Percentiles rank a stretch among this genome's conserved stretches.
These are phyloP conservation scores for Ganoderma multipileum DNA, from an alignment of 1,284 basidiomycete species.

Conservation along the genomic window DNA sequence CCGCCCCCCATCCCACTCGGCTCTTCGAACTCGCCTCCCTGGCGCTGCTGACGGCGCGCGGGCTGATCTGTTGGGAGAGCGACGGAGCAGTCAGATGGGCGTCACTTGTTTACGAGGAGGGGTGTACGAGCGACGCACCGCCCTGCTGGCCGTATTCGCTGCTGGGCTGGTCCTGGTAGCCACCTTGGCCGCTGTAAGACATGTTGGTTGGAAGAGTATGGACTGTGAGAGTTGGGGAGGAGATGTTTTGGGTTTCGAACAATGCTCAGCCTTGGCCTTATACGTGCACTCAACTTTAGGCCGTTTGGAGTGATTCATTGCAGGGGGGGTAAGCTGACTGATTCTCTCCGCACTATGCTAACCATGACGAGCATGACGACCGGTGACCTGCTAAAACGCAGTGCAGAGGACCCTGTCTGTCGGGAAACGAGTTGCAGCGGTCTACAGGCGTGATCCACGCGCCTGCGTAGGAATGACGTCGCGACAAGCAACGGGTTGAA, in stretches of 20 bases:
- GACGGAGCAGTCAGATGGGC: background rate
- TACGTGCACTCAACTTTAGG: background rate
- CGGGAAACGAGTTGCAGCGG: background rate
- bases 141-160: background rate
- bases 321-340: background rate
- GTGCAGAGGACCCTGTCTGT: background rate
- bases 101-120: background rate
- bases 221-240: background rate
- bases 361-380: background rate
- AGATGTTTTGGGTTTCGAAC: background rate
- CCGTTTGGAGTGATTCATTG: background rate
- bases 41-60: constrained; percentile 13
- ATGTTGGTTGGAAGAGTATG: constrained; percentile 20
- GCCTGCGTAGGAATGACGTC: background rate
- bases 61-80: background rate
- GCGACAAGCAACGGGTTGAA: background rate
- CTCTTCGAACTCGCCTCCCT: constrained; percentile 9
- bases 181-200: constrained; percentile 25
- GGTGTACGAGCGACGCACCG: background rate
- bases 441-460: background rate
- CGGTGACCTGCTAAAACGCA: background rate
- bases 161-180: constrained; percentile 11
- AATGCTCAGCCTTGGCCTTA: background rate
- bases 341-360: background rate
- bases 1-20: constrained; percentile 6